A percentile compares a stretch with the other conserved stretches of the same genome.
phyloP scores from a whole-genome alignment of 768 basidiomycete species.

The Lactarius akahatsu region DNA sequence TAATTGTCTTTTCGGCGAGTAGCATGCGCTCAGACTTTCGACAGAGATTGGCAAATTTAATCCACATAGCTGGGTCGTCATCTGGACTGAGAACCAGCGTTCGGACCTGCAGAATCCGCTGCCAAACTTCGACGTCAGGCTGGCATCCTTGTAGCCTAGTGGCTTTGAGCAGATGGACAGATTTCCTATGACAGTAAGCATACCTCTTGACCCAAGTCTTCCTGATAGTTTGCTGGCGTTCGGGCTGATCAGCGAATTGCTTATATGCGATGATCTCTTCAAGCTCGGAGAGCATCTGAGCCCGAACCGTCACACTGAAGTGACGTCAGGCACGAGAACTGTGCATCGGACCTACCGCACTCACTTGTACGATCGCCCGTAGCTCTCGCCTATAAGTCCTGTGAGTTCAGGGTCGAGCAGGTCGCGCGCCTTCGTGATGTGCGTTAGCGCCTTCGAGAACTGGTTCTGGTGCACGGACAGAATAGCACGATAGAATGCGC shows the following conservation, averaged over 20 bases:
- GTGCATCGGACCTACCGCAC: slow-evolving; percentile 30
- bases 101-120: slow-evolving; percentile 92
- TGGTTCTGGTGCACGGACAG: slow-evolving; percentile 95
- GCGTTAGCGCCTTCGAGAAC: slow-evolving; percentile 83
- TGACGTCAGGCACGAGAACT: slow-evolving; percentile 20
- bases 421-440: slow-evolving; percentile 92
- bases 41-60: slow-evolving; percentile 97
- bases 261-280: slow-evolving; percentile 98
- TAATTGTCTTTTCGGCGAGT: slow-evolving; percentile 96
- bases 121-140: slow-evolving; percentile 99
- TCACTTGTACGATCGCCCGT: slow-evolving; percentile 96
- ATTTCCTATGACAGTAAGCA: slow-evolving; percentile 24
- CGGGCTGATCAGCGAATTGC: slow-evolving; percentile 89
- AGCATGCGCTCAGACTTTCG: slow-evolving; percentile 92
- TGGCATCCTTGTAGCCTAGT: slow-evolving; percentile 89
- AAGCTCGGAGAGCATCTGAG: slow-evolving; percentile 96
- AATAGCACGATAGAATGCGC: slow-evolving; percentile 95
- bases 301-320: slow-evolving; percentile 86
- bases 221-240: slow-evolving; percentile 85
- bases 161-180: slow-evolving; percentile 1
- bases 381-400: slow-evolving; percentile 91
- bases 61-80: slow-evolving; percentile 97
- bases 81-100: slow-evolving; percentile 90
- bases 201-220: slow-evolving; percentile 98
- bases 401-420: slow-evolving; percentile 87